Evolutionary conservation across 2,329 filamentous ascomycete species (phyloP).

Genomic region (Hypocreales sp.): DNA sequence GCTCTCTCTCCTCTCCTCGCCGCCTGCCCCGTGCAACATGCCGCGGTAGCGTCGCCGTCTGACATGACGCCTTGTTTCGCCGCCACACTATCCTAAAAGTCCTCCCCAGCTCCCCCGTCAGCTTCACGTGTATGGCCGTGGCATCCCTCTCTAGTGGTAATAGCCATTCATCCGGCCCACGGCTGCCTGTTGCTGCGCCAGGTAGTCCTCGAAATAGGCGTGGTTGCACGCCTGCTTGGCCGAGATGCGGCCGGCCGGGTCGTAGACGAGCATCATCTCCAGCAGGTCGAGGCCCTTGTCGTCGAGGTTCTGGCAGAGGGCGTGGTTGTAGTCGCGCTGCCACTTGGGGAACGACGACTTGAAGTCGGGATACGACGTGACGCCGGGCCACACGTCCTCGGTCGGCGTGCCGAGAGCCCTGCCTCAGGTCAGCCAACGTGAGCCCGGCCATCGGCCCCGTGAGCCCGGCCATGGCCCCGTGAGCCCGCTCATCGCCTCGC

Average conservation of each 20-base stretch:
- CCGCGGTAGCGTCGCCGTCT: too few relatives aligned
- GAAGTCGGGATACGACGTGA: conserved; percentile 90
- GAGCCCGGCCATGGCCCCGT: background rate
- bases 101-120: too few relatives aligned
- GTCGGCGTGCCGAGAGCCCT: conserved; percentile 70
- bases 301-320: conserved; percentile 59
- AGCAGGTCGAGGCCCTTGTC: conserved; percentile 53
- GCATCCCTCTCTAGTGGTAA: conserved; percentile 17
- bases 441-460: background rate
- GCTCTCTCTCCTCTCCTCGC: too few relatives aligned
- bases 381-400: conserved; percentile 73
- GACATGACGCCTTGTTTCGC: too few relatives aligned
- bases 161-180: conserved; percentile 17
- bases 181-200: conserved; percentile 13
- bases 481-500: background rate
- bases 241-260: conserved; percentile 73
- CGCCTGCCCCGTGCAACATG: too few relatives aligned
- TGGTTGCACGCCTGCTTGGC: conserved; percentile 79
- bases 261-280: conserved; percentile 64
- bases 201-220: conserved; percentile 53
- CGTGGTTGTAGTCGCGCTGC: conserved; percentile 51
- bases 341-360: conserved; percentile 88
- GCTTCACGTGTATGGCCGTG: conserved; percentile 2
- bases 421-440: background rate
- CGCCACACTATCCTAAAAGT: too few relatives aligned